Conservation (phyloP, 345 rosid species). For the Boechera divaricarpa region DNA sequence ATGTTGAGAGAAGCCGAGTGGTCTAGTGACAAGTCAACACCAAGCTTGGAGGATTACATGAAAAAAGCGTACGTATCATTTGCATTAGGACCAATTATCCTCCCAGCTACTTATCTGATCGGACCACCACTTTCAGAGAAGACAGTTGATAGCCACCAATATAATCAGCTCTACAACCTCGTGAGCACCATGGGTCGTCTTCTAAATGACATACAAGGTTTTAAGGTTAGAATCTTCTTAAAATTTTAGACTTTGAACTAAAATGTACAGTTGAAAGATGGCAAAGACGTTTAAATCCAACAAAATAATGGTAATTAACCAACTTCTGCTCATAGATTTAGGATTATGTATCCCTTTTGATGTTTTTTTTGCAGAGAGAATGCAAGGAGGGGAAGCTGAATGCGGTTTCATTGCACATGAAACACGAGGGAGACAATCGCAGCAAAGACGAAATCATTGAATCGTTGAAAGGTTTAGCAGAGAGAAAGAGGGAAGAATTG, state of each 20-base stretch:
- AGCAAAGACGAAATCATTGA: constrained; percentile 53
- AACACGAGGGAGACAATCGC: constrained; percentile 36
- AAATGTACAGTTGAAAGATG: constrained; percentile 10
- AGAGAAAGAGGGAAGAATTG: constrained; percentile 53
- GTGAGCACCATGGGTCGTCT: constrained; percentile 89
- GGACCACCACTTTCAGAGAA: constrained; percentile 70
- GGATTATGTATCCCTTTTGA: not conserved
- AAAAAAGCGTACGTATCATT: constrained; percentile 64
- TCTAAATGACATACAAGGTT: constrained; percentile 74
- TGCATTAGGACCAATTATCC: constrained; percentile 87
- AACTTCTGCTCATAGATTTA: not conserved
- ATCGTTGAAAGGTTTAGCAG: constrained; percentile 45
- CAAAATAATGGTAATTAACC: constrained; percentile 7
- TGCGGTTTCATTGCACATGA: constrained; percentile 62
- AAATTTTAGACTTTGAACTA: not conserved
- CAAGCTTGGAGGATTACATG: constrained; percentile 75
- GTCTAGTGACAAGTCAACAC: constrained; percentile 57
- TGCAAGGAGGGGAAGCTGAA: constrained; percentile 74
- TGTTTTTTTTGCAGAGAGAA: constrained; percentile 65
- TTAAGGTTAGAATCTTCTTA: constrained; percentile 52
- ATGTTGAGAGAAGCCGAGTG: constrained; percentile 71
- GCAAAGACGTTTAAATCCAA: not conserved
- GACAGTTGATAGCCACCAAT: constrained; percentile 50
- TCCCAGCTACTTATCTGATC: constrained; percentile 73
- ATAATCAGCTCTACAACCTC: constrained; percentile 52